Evolutionary conservation across 1,284 basidiomycete species (phyloP).

Genomic region (Cutaneotrichosporon cavernicola): DNA sequence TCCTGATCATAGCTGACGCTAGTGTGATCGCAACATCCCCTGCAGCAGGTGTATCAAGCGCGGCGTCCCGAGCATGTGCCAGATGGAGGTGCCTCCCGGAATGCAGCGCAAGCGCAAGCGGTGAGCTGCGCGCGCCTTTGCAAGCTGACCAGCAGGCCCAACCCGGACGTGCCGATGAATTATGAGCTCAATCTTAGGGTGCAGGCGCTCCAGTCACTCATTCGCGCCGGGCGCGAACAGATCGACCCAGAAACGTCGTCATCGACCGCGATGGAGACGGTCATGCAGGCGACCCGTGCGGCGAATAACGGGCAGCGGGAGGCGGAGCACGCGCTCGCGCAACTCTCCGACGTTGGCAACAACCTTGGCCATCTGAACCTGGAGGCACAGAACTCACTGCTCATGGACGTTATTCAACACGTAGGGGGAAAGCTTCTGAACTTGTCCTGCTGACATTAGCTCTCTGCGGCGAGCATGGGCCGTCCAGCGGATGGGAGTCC

Average conservation of each 20-base stretch:
- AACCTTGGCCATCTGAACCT: slow-evolving; percentile 37
- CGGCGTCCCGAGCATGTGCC: slow-evolving; percentile 48
- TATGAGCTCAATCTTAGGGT: slow-evolving; percentile 46
- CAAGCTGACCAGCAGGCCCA: slow-evolving; percentile 12
- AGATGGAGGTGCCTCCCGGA: slow-evolving; percentile 46
- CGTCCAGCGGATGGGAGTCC: slow-evolving; percentile 18
- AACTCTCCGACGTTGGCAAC: slow-evolving; percentile 36
- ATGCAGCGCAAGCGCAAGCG: slow-evolving; percentile 42
- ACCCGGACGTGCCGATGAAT: slow-evolving; percentile 38
- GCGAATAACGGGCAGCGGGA: slow-evolving; percentile 44
- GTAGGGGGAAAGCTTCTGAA: neutral
- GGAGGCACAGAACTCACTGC: slow-evolving; percentile 42
- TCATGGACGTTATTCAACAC: slow-evolving; percentile 49
- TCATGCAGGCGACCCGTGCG: slow-evolving; percentile 46
- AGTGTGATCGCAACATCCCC: slow-evolving; percentile 52
- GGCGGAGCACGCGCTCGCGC: slow-evolving; percentile 43
- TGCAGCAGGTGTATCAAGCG: slow-evolving; percentile 51
- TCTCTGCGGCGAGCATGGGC: slow-evolving; percentile 43
- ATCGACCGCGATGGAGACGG: slow-evolving; percentile 44
- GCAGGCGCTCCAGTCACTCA: slow-evolving; percentile 46
- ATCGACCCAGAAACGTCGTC: slow-evolving; percentile 43
- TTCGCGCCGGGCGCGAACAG: slow-evolving; percentile 39
- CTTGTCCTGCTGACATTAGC: slow-evolving; percentile 7
- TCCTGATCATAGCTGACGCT: slow-evolving; percentile 21
- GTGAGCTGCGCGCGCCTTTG: slow-evolving; percentile 25